Base-by-base conservation (phyloP, 1,284 basidiomycete genomes). In the Sphagnurus paluster region DNA sequence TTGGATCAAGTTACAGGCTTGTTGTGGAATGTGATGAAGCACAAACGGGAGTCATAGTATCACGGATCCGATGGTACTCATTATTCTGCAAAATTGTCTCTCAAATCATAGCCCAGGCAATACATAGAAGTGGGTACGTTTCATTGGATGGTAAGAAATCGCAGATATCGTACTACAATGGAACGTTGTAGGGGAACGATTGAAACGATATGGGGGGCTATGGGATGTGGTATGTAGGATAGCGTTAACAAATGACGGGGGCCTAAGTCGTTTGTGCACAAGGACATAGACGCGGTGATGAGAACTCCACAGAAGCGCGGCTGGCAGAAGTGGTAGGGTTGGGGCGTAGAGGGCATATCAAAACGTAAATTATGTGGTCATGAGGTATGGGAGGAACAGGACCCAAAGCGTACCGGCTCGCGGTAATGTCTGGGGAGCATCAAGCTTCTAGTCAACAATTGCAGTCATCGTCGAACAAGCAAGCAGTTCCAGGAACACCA, bases 91-190 rank as follows among this genome's bases (percentile, higher is more conserved):
- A n/a, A n/a, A n/a, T n/a, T n/a, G n/a, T n/a, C n/a, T n/a, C n/a
- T n/a, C n/a, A n/a, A n/a, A n/a, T n/a, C n/a, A n/a, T n/a, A n/a
- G n/a, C n/a, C n/a, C n/a, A n/a, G n/a, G n/a, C n/a, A 47, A 42
- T 26, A 44, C 48, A 51, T 50, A 48, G 44, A 50, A 39, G 16
- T 29, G 46, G n/a, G n/a, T n/a, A 55, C 55, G 55, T 66, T 66
- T 64, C 65, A 65, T 68, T 68, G 64, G 57, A 53, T 64, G 64
- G 64, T 66, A 66, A 62, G 63, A 66, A 64, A 56, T 63, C 65
- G 65, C 62, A 63, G 65, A 65, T 65, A 68, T 68, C 62, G 64
- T 68, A 66, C 65, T 66, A 68, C 65, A 68, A 62, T 63, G 57
- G 58, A 61, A 60, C 59, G 49, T 62, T 55, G 55, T 55, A 58